phyloP scores from a whole-genome alignment of 257 asterid genomes.

The Gentiana straminea region DNA sequence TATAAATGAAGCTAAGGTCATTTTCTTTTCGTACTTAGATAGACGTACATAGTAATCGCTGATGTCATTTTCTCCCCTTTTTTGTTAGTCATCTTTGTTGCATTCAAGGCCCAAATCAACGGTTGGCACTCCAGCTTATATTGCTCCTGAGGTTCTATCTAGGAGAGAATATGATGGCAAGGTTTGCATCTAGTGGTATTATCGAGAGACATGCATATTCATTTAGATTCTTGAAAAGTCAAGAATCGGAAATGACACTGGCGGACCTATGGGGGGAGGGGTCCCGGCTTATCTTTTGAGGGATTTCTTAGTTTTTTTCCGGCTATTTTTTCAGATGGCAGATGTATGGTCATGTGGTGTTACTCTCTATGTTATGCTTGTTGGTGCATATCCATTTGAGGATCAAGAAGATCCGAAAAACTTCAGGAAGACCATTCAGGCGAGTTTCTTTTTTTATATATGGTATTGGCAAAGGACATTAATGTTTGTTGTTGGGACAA shows the following conservation, averaged over 20 bases:
- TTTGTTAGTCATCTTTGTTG: conserved; percentile 24
- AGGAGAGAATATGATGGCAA: conserved; percentile 75
- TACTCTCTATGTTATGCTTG: conserved; percentile 41
- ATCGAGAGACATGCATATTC: too few relatives aligned
- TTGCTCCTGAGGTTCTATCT: conserved; percentile 63
- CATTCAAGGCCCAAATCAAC: conserved; percentile 63
- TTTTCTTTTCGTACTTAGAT: not conserved
- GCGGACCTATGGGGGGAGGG: too few relatives aligned
- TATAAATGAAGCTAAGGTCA: not conserved
- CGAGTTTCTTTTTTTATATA: not conserved
- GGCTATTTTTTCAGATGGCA: conserved; percentile 18
- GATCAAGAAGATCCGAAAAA: conserved; percentile 38
- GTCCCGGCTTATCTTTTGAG: not conserved
- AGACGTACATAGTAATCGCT: too few relatives aligned
- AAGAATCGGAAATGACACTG: not conserved
- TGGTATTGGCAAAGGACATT: too few relatives aligned
- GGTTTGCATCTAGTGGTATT: conserved; percentile 16
- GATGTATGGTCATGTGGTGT: conserved; percentile 53
- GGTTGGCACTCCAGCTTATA: conserved; percentile 70
- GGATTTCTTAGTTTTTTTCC: too few relatives aligned
- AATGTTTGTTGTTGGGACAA: not conserved
- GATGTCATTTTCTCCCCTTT: too few relatives aligned
- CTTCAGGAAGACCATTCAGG: conserved; percentile 30
- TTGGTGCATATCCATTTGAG: conserved; percentile 43
- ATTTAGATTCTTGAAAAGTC: not conserved